Evolutionary conservation across 768 basidiomycete genomes (phyloP).

Genomic region (Suillus discolor): DNA sequence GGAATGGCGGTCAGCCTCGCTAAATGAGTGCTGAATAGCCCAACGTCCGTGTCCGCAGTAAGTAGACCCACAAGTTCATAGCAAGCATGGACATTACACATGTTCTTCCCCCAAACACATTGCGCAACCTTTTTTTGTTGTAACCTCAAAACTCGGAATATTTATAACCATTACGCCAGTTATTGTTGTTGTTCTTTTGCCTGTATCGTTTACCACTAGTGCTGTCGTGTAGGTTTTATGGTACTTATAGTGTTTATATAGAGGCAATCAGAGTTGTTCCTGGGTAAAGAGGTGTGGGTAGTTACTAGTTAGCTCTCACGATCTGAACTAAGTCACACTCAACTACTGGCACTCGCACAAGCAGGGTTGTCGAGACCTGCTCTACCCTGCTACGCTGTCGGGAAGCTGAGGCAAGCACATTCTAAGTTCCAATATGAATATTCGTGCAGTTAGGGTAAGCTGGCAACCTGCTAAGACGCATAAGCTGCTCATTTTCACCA

Average conservation of each 20-base stretch:
- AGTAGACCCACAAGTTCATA: slow-evolving; percentile 4
- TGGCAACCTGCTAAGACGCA: neutral
- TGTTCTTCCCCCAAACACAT: slow-evolving; percentile 1
- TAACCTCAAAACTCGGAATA: slow-evolving; percentile 7
- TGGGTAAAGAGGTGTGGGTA: neutral
- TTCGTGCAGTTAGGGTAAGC: slow-evolving; percentile 32
- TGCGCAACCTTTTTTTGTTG: neutral
- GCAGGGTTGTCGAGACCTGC: neutral
- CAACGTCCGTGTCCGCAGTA: neutral
- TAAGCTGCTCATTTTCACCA: slow-evolving; percentile 35
- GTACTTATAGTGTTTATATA: slow-evolving; percentile 4
- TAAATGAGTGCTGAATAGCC: slow-evolving; percentile 16
- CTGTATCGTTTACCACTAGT: slow-evolving; percentile 6
- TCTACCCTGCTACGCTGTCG: slow-evolving; percentile 2
- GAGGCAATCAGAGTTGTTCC: neutral
- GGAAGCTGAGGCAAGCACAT: neutral
- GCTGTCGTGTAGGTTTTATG: slow-evolving; percentile 3
- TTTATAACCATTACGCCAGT: slow-evolving; percentile 6
- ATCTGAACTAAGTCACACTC: neutral
- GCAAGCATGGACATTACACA: neutral
- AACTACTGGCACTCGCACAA: neutral
- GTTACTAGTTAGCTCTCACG: neutral
- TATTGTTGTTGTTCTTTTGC: slow-evolving; percentile 4
- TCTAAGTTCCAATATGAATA: slow-evolving; percentile 24
- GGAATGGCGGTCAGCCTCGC: slow-evolving; percentile 24